A percentile compares a stretch with the other conserved stretches of the same genome.
These are phyloP conservation scores for Leishmania gerbilli DNA, from an alignment of 208 protist genomes.

Conservation along the genomic window DNA sequence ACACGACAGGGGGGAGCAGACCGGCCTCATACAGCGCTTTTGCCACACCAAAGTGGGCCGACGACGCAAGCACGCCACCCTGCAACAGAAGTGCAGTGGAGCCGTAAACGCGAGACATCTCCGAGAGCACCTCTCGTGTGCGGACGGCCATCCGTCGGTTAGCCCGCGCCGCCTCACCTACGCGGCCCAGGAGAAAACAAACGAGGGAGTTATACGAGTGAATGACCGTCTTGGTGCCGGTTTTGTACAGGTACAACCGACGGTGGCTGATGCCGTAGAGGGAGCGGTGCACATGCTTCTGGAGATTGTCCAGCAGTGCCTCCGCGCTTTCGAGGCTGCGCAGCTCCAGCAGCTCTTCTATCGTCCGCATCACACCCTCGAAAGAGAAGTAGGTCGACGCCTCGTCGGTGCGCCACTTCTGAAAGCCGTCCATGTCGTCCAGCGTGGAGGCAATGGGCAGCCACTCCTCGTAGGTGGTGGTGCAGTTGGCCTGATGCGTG, in stretches of 20 bases:
- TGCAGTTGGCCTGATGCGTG: slow-evolving; percentile 14
- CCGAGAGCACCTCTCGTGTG: slow-evolving; percentile 38
- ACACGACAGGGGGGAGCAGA: slow-evolving; percentile 69
- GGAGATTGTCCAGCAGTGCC: slow-evolving; percentile 41
- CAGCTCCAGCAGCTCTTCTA: slow-evolving; percentile 46
- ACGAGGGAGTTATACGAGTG: slow-evolving; percentile 68
- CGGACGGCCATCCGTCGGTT: slow-evolving; percentile 11
- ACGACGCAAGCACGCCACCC: slow-evolving; percentile 56
- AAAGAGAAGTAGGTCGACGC: slow-evolving; percentile 42
- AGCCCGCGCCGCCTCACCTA: slow-evolving; percentile 20
- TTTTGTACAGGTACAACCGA: slow-evolving; percentile 58
- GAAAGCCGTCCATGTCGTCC: slow-evolving; percentile 61
- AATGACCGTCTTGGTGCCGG: slow-evolving; percentile 71
- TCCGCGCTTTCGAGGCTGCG: slow-evolving; percentile 34
- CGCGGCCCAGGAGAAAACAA: slow-evolving; percentile 36
- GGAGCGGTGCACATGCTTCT: slow-evolving; percentile 50
- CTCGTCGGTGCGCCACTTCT: slow-evolving; percentile 47
- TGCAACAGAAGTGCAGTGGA: slow-evolving; percentile 61
- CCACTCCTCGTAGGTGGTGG: slow-evolving; percentile 53
- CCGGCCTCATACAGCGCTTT: slow-evolving; percentile 59
- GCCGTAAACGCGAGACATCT: slow-evolving; percentile 54
- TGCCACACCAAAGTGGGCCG: slow-evolving; percentile 71
- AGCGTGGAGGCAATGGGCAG: slow-evolving; percentile 42
- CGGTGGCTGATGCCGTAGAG: slow-evolving; percentile 61
- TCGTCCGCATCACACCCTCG: slow-evolving; percentile 44